Conservation (phyloP, 768 basidiomycete genomes). For the Pisolithus marmoratus region DNA sequence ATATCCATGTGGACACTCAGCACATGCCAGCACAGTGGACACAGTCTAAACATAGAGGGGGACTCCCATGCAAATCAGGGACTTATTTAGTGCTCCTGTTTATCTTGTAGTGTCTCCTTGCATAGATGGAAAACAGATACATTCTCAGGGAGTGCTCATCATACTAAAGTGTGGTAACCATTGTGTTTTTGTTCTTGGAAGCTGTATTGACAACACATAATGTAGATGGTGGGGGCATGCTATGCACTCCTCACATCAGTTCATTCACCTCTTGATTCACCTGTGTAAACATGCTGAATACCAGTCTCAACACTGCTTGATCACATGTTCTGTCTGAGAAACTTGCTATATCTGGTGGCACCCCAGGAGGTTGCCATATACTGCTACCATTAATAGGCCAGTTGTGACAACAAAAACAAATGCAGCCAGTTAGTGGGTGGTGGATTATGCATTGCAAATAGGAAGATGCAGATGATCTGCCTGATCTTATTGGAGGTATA, state of each 20-base stretch:
- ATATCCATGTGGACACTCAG: slow-evolving; percentile 97
- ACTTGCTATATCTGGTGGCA: too few species aligned
- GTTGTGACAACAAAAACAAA: too few species aligned
- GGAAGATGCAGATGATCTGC: too few species aligned
- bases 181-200: not conserved
- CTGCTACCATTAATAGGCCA: too few species aligned
- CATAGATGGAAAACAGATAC: slow-evolving; percentile 90
- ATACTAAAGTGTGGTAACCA: slow-evolving; percentile 67
- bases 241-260: slow-evolving; percentile 63
- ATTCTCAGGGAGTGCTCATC: slow-evolving; percentile 89
- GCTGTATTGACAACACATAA: slow-evolving; percentile 3
- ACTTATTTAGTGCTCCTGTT: not conserved
- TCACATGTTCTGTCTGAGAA: too few species aligned
- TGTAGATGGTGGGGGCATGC: slow-evolving; percentile 79
- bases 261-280: too few species aligned
- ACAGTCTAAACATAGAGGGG: slow-evolving; percentile 90
- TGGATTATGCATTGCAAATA: too few species aligned
- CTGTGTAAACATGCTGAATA: too few species aligned
- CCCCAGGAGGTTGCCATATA: too few species aligned
- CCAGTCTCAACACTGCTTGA: too few species aligned
- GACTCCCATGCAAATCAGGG: slow-evolving; percentile 13
- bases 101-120: slow-evolving; percentile 72
- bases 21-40: slow-evolving; percentile 95
- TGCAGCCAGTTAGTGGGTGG: too few species aligned
- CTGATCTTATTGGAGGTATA: too few species aligned